These are phyloP conservation scores for Trapa bicornis DNA, from an alignment of 345 rosid genomes.

Conservation along the genomic window DNA sequence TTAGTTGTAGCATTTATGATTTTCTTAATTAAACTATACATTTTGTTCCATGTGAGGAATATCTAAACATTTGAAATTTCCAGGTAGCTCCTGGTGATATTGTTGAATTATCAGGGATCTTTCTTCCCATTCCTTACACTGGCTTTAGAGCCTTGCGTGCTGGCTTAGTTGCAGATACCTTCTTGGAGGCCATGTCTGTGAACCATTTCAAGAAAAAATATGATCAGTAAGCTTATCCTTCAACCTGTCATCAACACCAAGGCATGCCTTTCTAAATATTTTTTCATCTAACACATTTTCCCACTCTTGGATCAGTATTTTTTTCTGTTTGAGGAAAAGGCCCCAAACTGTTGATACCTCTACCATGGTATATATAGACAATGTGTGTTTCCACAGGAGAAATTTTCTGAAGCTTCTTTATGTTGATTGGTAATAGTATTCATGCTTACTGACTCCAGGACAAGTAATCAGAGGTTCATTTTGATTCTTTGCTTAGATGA, in stretches of 20 bases:
- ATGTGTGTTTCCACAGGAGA: no score
- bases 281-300: neutral
- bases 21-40: neutral
- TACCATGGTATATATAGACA: no score
- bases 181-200: slow-evolving; percentile 82
- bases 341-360: neutral
- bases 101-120: slow-evolving; percentile 92
- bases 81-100: slow-evolving; percentile 97
- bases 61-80: neutral
- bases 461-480: neutral
- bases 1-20: neutral
- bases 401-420: no score
- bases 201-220: slow-evolving; percentile 92
- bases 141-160: slow-evolving; percentile 96
- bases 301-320: neutral
- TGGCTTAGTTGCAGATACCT: slow-evolving; percentile 96
- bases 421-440: no score
- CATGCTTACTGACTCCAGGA: neutral
- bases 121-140: slow-evolving; percentile 89
- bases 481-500: neutral
- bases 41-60: neutral
- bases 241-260: slow-evolving; percentile 5
- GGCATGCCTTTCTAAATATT: neutral
- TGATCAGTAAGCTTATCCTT: slow-evolving; percentile 58
- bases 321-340: neutral